These are phyloP conservation scores for Hymenoscyphus scutula DNA, from an alignment of 2,329 filamentous ascomycete species.

Conservation along the genomic window DNA sequence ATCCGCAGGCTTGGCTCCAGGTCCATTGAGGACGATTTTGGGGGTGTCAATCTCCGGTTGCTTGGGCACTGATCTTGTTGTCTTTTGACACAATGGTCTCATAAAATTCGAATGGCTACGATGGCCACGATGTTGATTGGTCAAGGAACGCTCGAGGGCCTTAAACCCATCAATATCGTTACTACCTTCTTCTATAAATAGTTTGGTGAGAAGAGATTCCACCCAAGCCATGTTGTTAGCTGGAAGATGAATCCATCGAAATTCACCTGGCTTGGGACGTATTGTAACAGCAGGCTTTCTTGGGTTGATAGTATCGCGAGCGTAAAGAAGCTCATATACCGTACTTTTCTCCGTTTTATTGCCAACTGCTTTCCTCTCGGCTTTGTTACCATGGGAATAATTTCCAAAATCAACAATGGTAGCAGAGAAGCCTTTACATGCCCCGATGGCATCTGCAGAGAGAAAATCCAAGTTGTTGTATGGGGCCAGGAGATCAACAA, in stretches of 20 bases:
- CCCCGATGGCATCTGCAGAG: conserved; percentile 30
- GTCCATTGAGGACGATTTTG: conserved; percentile 27
- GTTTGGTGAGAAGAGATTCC: conserved; percentile 28
- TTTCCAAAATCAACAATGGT: conserved; percentile 31
- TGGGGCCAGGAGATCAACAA: conserved; percentile 28
- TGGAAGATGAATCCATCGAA: conserved; percentile 32
- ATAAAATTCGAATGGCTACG: conserved; percentile 33
- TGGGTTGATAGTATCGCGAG: conserved; percentile 24
- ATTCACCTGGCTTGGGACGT: conserved; percentile 25
- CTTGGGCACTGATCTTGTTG: conserved; percentile 19
- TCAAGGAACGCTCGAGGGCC: conserved; percentile 30
- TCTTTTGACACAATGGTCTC: conserved; percentile 31
- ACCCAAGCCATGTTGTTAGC: conserved; percentile 34
- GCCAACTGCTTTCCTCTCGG: conserved; percentile 24
- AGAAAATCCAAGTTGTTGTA: conserved; percentile 24
- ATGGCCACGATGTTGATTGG: conserved; percentile 31
- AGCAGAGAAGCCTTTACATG: conserved; percentile 30
- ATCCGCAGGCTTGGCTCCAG: conserved; percentile 5
- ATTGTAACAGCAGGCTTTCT: conserved; percentile 27
- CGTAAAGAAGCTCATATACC: conserved; percentile 29
- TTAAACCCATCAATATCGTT: conserved; percentile 32
- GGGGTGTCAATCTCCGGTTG: conserved; percentile 19
- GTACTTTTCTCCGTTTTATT: conserved; percentile 24
- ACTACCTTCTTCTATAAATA: conserved; percentile 31
- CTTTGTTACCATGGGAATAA: conserved; percentile 27